Evolutionary conservation across 805 yeast genomes (phyloP).

Genomic region (Spathaspora arborariae): DNA sequence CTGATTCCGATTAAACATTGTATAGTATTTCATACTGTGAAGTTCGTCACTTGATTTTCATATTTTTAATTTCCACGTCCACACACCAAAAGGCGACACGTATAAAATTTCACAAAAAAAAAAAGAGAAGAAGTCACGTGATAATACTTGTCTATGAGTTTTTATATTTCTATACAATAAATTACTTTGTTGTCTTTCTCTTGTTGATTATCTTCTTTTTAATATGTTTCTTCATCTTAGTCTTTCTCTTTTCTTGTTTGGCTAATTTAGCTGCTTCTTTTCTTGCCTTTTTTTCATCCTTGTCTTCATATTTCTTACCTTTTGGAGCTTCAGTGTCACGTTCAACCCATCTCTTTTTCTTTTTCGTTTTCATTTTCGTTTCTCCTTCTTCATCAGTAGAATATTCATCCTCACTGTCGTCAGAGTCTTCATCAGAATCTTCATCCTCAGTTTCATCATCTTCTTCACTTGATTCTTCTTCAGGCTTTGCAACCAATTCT

Average conservation of each 20-base stretch:
- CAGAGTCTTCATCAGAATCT: slow-evolving; percentile 23
- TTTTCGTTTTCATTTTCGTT: too few relatives aligned
- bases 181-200: slow-evolving; percentile 46
- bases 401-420: slow-evolving; percentile 23
- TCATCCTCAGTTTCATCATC: slow-evolving; percentile 25
- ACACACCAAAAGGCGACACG: not conserved
- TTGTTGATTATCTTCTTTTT: slow-evolving; percentile 48
- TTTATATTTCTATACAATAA: too few relatives aligned
- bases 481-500: slow-evolving; percentile 44
- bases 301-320: slow-evolving; percentile 66
- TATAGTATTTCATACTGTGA: not conserved
- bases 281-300: slow-evolving; percentile 46
- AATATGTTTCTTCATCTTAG: slow-evolving; percentile 37
- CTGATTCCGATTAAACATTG: not conserved
- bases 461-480: slow-evolving; percentile 22
- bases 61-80: not conserved
- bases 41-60: not conserved
- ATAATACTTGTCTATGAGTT: too few relatives aligned
- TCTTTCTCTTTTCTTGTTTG: slow-evolving; percentile 30
- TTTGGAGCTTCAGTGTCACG: slow-evolving; percentile 35
- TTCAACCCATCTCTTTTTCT: slow-evolving; percentile 43
- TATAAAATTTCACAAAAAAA: not conserved
- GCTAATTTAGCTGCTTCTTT: slow-evolving; percentile 32
- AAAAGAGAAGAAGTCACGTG: not conserved
- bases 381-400: slow-evolving; percentile 28